Evolutionary conservation across 2,329 filamentous ascomycete genomes (phyloP), one percentile per base, ranked within the genome.

Genomic region (Sporothrix brunneoviolacea): DNA sequence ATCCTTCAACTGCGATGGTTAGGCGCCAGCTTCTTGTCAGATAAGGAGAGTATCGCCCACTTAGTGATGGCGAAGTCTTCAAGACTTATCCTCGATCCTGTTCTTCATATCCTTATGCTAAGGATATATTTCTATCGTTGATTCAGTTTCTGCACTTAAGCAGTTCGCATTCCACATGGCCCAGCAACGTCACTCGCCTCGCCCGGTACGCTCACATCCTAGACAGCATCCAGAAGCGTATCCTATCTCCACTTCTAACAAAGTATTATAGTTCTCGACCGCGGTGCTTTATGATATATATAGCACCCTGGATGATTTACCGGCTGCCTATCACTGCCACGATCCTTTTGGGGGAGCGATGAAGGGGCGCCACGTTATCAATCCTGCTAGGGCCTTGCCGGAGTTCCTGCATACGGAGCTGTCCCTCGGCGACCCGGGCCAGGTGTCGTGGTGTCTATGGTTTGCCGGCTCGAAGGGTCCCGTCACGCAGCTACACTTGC

Each of bases 281-380:
- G 35, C 39, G 27, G 44, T 53, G 45, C 37, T 51, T 37, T 43
- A 45, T 19, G 47, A n/a, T 27, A 35, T 19, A 43, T 18, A 48
- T 33, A 16, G 49, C 39, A 40, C 19, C 22, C 19, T 30, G 13
- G 55, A 57, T 44, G 33, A 2, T 30, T 50, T 57, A n/a, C 35
- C 35, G 6, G n/a, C 35, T 18, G 35, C n/a, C 18, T 19, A 21
- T 18, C 35, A 37, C n/a, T 18, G n/a, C 35, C 19, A 37, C 18
- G n/a, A 16, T 4, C 7, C 7, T 8, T 6, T 6, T n/a, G n/a
- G n/a, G 4, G 19, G 12, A 12, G n/a, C 7, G 5, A 4, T 4
- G n/a, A 16, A 37, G 35, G 12, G n/a, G 13, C 53, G 33, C 24
- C 32, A 36, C 36, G 48, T 57, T 22, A 22, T 22, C 30, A 28